These are phyloP conservation scores for Conringia planisiliqua DNA, from an alignment of 345 rosid genomes.

Conservation along the genomic window DNA sequence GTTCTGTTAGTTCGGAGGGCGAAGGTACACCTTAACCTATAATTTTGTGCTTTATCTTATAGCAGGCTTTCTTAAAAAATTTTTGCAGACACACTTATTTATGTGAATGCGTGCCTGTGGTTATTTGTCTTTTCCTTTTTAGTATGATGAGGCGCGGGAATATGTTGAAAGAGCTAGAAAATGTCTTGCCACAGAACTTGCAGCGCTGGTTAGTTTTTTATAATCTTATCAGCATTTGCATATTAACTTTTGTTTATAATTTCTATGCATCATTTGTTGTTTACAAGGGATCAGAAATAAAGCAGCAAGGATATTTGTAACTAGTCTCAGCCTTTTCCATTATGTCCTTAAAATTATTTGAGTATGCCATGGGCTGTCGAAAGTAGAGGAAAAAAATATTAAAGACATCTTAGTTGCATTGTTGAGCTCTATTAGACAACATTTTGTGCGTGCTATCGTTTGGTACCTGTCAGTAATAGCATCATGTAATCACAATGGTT, in stretches of 20 bases:
- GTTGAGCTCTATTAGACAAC: neutral
- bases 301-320: neutral
- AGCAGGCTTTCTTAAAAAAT: neutral
- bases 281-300: neutral
- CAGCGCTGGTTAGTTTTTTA: slow-evolving; percentile 78
- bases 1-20: slow-evolving; percentile 78
- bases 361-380: slow-evolving; percentile 4
- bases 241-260: neutral
- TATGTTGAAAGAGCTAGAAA: slow-evolving; percentile 95
- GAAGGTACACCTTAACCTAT: slow-evolving; percentile 46
- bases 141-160: slow-evolving; percentile 95
- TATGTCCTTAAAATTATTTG: slow-evolving; percentile 7
- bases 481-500: slow-evolving; percentile 10
- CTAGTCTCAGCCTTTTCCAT: slow-evolving; percentile 2
- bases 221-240: slow-evolving; percentile 8
- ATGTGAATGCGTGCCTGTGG: slow-evolving; percentile 1
- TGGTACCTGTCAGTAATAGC: neutral
- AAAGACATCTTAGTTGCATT: slow-evolving; percentile 15
- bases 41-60: neutral
- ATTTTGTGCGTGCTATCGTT: slow-evolving; percentile 7
- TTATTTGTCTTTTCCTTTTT: slow-evolving; percentile 10
- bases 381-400: neutral
- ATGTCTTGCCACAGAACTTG: slow-evolving; percentile 97
- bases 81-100: slow-evolving; percentile 6
- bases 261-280: neutral